Evolutionary conservation across 1,139 yeast species (phyloP), one percentile per base, ranked within the genome.

Genomic region (Nakaseomyces kungkrabaensis): DNA sequence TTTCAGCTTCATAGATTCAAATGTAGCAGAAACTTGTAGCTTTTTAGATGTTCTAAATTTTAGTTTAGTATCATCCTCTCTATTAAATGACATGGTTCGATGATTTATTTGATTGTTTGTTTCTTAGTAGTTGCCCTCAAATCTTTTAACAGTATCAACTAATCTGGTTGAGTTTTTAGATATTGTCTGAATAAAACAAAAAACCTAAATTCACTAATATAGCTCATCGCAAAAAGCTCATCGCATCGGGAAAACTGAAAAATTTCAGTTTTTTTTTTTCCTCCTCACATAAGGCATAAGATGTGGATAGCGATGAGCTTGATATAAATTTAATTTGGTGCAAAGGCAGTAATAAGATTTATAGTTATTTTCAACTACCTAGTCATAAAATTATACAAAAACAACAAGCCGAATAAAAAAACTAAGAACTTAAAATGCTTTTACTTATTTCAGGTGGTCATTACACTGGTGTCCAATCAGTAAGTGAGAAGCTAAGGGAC

Each of bases 1-100:
- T 61, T 85, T 83, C 51, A 88, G 70, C 43, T 74, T 71, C 95
- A 88, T 87, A 50, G 82, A 79, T 65, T 88, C 96, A 62, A 88
- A 87, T 2, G 85, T 75, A 13, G 82, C 69, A 45, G 78, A 78
- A 2, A 84, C 75, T 54, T 82, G 80, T 45, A 85, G 75, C 52
- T 77, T 78, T 56, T 78, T 79, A 7, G 87, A 75, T 3, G 82
- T 75, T 54, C 77, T 77, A 64, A 85, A 82, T 66, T 78, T 74
- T 42, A 84, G 68, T 52, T 76, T 78, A 33, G 71, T 70, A 59
- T 83, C 88, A 10, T 73, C 68, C 13, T 78, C 80, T 61, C 76
- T 73, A 60, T 82, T 79, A 57, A 82, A 81, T 10, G 74, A 76
- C 78, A 74, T 74, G 17, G 25, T 44, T 29, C 22, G 22, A 17